Evolutionary conservation across 345 rosid genomes (phyloP).

Genomic region (Gossypium sturtianum): DNA sequence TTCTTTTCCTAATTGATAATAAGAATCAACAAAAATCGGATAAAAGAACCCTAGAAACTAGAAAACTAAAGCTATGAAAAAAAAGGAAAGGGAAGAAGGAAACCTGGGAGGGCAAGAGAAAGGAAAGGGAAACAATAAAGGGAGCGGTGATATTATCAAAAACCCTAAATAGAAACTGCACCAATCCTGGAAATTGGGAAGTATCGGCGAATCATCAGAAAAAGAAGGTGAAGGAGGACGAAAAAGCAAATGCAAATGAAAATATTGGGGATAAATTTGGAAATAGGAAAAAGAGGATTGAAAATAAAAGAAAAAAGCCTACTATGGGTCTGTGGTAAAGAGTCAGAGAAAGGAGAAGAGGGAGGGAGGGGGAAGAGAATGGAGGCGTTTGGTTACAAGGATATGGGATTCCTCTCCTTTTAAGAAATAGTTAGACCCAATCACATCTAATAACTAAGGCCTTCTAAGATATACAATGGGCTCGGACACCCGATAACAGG

Average conservation of each 20-base stretch:
- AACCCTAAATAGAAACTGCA: conserved; percentile 9
- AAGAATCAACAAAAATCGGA: not conserved
- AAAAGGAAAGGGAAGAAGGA: not conserved
- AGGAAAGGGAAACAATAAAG: not conserved
- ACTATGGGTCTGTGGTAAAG: not conserved
- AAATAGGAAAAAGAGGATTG: not conserved
- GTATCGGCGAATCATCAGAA: not conserved
- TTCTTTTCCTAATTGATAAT: not conserved
- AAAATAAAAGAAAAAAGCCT: not conserved
- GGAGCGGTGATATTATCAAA: not conserved
- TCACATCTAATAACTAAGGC: not conserved
- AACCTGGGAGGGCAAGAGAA: not conserved
- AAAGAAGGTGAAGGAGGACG: not conserved
- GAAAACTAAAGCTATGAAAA: not conserved
- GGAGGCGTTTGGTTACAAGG: not conserved
- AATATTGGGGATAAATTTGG: not conserved
- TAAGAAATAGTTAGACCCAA: not conserved
- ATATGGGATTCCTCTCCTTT: too few relatives aligned
- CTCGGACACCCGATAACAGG: too few relatives aligned
- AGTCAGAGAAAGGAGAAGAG: too few relatives aligned
- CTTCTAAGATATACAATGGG: not conserved
- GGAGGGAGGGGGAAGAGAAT: not conserved
- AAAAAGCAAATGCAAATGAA: not conserved
- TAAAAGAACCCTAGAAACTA: not conserved
- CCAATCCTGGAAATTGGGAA: conserved; percentile 6